Base-by-base conservation (phyloP, 164 flowering plant genomes). In the Umbellularia californica region DNA sequence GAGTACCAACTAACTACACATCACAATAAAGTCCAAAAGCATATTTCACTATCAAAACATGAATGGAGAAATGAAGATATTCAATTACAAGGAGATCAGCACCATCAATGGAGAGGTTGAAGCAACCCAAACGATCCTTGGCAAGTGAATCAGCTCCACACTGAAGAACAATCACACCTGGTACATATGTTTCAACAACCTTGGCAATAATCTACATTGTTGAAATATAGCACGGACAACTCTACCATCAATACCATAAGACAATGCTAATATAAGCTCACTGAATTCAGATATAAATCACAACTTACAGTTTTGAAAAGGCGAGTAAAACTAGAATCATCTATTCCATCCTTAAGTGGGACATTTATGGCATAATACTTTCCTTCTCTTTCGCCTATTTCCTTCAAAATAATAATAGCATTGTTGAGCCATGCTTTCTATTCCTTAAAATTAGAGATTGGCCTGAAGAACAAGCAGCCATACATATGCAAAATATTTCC, bases 111-210 rank as follows among this genome's bases (percentile, higher is more conserved):
- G 99, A 93, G 77, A 95, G 97, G 79, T 92, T 95, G 88, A 95
- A 95, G 86, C 97, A 93, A 78, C 99, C 99, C 83, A 95, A 85
- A 70, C 98, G 95, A 67, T 95, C 99, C 65, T 98, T 94, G 70
- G 98, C 97, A 75, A 95, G 97, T 28, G 99, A 95, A 88, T 93
- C 99, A 73, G 99, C 99, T 50, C 99, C 99, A 85, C 99, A 95
- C 76, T 95, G 98, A 68, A 95, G 97, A 79, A 95, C 99, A 69
- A 95, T 91, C 0, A 78, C 99, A 66, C 97, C 98, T 50, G 98
- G 99, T 72, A 68, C 83, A 85, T 93, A 95, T 70, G 84, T 89
- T 79, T 95, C 98, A 68, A 93, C 93, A 82, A 95, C 99, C 89
- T 93, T 95, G 75, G 93, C 81, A 74, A 95, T 91, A 75, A 95